Evolutionary conservation across 2,329 filamentous ascomycete genomes (phyloP).

Genomic region (Chaetomium globosum): DNA sequence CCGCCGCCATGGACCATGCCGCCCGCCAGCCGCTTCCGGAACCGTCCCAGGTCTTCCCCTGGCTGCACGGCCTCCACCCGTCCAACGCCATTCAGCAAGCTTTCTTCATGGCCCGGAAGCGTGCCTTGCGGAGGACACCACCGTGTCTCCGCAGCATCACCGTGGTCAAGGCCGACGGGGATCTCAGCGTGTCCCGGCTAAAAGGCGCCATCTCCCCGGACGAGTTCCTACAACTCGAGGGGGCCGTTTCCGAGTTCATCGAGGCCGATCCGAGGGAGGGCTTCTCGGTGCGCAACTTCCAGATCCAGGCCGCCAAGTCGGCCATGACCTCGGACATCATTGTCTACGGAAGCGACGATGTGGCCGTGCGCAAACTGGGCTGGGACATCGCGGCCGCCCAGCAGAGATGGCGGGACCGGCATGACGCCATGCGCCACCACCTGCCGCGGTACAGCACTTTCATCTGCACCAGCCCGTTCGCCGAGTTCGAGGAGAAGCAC

Average conservation of each 20-base stretch:
- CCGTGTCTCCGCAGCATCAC: conserved; percentile 79
- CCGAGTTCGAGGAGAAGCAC: conserved; percentile 70
- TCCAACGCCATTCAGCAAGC: conserved; percentile 85
- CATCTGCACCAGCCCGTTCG: conserved; percentile 65
- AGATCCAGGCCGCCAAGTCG: conserved; percentile 88
- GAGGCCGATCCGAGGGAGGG: conserved; percentile 85
- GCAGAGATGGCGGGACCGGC: conserved; percentile 68
- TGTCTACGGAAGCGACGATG: conserved; percentile 77
- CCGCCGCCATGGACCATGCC: conserved; percentile 72
- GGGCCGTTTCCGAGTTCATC: conserved; percentile 64
- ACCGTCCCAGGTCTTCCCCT: conserved; percentile 86
- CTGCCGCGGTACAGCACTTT: conserved; percentile 82
- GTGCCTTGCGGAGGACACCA: conserved; percentile 69
- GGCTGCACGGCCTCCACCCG: conserved; percentile 90
- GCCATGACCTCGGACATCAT: conserved; percentile 89
- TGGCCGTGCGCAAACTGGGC: conserved; percentile 63
- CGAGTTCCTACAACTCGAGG: conserved; percentile 67
- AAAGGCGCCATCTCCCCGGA: conserved; percentile 84
- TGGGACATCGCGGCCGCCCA: conserved; percentile 77
- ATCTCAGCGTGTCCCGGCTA: conserved; percentile 71
- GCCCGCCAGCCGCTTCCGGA: conserved; percentile 81
- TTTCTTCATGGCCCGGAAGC: conserved; percentile 82
- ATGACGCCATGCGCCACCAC: conserved; percentile 57
- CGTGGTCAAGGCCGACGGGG: conserved; percentile 84
- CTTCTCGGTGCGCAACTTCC: conserved; percentile 95